Conservation (phyloP, 805 yeast genomes). For the Candida silvatica region DNA sequence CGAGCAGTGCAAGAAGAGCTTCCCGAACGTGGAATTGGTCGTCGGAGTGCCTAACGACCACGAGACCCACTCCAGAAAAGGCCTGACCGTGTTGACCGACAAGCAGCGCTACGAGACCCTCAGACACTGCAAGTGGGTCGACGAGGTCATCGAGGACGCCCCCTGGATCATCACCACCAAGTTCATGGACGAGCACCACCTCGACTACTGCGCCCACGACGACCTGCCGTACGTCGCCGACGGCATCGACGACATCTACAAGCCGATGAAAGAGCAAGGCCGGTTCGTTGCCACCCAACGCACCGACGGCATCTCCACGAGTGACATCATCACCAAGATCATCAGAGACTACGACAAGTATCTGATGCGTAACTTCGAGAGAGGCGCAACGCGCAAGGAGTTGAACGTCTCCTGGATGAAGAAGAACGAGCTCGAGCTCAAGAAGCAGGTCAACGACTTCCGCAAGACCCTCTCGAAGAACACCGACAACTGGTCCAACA, state of each 20-base stretch:
- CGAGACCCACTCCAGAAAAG: slow-evolving; percentile 88
- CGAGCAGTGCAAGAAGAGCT: slow-evolving; percentile 92
- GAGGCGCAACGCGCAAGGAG: slow-evolving; percentile 96
- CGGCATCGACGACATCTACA: slow-evolving; percentile 88
- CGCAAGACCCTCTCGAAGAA: slow-evolving; percentile 78
- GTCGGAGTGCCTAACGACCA: slow-evolving; percentile 89
- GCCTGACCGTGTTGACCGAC: slow-evolving; percentile 85
- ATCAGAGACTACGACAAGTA: slow-evolving; percentile 95
- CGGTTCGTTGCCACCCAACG: slow-evolving; percentile 91
- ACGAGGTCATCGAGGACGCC: slow-evolving; percentile 88
- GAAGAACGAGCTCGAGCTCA: slow-evolving; percentile 91
- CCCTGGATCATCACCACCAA: slow-evolving; percentile 93
- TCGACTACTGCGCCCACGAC: slow-evolving; percentile 97
- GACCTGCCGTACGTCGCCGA: slow-evolving; percentile 89
- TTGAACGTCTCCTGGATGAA: slow-evolving; percentile 95
- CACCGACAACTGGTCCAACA: slow-evolving; percentile 56
- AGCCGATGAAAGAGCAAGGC: slow-evolving; percentile 84
- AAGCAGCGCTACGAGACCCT: slow-evolving; percentile 86
- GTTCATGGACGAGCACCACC: slow-evolving; percentile 67
- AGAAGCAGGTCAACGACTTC: slow-evolving; percentile 83
- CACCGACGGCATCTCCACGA: slow-evolving; percentile 93
- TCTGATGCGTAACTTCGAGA: slow-evolving; percentile 91
- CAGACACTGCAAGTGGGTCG: slow-evolving; percentile 94
- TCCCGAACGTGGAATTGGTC: slow-evolving; percentile 75
- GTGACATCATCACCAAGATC: slow-evolving; percentile 91